Conservation (phyloP, 2,329 filamentous ascomycete genomes). For the Cryphonectria naterciae region DNA sequence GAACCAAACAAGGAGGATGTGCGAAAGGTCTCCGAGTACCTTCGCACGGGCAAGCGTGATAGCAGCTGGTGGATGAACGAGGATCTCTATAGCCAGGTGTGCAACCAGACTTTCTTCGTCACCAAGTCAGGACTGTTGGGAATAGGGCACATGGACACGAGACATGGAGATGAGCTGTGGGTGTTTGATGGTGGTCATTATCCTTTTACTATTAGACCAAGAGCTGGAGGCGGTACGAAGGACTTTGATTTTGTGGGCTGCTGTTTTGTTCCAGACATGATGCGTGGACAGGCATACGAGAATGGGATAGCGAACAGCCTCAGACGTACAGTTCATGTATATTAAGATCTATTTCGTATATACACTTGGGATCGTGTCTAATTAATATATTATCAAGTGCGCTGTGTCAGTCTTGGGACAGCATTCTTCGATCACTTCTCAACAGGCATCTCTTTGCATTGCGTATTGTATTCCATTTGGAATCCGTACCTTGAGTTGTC, state of each 20-base stretch:
- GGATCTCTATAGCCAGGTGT: not conserved
- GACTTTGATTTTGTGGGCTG: conserved; percentile 9
- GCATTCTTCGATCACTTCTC: too few species aligned
- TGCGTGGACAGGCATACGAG: not conserved
- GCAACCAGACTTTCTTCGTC: conserved; percentile 12
- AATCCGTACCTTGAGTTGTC: not conserved
- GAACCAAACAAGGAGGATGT: not conserved
- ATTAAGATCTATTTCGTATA: not conserved
- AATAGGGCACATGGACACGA: conserved; percentile 7
- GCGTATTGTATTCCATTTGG: too few species aligned
- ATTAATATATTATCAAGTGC: too few species aligned
- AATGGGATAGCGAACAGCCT: conserved; percentile 1
- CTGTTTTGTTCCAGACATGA: not conserved
- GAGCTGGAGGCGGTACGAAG: not conserved
- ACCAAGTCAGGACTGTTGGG: conserved; percentile 4
- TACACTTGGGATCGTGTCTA: too few species aligned
- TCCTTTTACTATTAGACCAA: not conserved
- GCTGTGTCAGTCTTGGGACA: too few species aligned
- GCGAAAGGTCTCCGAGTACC: not conserved
- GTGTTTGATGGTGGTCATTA: not conserved
- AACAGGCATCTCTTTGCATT: too few species aligned
- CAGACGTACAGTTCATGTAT: not conserved
- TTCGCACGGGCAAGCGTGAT: not conserved
- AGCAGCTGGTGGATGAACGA: not conserved
- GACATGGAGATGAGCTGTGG: conserved; percentile 11